Evolutionary conservation across 768 basidiomycete genomes (phyloP).

Genomic region (Russula ochroleuca): DNA sequence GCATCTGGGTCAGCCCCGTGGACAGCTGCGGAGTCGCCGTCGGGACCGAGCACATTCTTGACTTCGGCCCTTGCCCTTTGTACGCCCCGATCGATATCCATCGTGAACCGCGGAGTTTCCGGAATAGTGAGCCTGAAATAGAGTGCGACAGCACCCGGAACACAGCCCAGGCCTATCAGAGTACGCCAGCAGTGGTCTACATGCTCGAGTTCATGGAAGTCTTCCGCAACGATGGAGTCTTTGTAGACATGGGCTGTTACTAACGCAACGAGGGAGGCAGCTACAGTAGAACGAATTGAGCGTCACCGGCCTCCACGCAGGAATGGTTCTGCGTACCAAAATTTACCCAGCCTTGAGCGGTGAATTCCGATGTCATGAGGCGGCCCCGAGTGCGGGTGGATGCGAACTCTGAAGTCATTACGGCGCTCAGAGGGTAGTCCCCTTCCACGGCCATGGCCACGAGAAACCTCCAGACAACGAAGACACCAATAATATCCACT

Average conservation of each 20-base stretch:
- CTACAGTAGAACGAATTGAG: conserved; percentile 32
- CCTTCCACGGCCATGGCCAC: conserved; percentile 67
- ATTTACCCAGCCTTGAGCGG: conserved; percentile 87
- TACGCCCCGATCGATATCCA: conserved; percentile 86
- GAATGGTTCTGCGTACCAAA: conserved; percentile 43
- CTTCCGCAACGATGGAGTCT: conserved; percentile 45
- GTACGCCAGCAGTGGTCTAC: conserved; percentile 84
- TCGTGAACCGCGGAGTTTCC: conserved; percentile 86
- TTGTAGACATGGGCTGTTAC: conserved; percentile 68
- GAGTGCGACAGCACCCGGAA: conserved; percentile 75
- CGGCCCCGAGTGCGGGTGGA: conserved; percentile 70
- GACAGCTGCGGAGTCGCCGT: conserved; percentile 31
- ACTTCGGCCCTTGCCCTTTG: conserved; percentile 70
- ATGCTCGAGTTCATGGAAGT: conserved; percentile 39
- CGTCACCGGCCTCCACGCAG: no score
- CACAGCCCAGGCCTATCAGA: conserved; percentile 81
- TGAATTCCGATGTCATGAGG: conserved; percentile 86
- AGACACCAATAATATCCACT: conserved; percentile 65
- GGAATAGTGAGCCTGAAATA: conserved; percentile 93
- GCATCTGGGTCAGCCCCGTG: conserved; percentile 52
- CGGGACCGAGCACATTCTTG: conserved; percentile 52
- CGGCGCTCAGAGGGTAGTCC: conserved; percentile 80
- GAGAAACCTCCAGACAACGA: conserved; percentile 81
- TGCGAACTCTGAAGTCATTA: conserved; percentile 87
- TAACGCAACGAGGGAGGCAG: conserved; percentile 61